Evolutionary conservation across 768 basidiomycete species (phyloP).

Genomic region (Boletus subcaerulescens): DNA sequence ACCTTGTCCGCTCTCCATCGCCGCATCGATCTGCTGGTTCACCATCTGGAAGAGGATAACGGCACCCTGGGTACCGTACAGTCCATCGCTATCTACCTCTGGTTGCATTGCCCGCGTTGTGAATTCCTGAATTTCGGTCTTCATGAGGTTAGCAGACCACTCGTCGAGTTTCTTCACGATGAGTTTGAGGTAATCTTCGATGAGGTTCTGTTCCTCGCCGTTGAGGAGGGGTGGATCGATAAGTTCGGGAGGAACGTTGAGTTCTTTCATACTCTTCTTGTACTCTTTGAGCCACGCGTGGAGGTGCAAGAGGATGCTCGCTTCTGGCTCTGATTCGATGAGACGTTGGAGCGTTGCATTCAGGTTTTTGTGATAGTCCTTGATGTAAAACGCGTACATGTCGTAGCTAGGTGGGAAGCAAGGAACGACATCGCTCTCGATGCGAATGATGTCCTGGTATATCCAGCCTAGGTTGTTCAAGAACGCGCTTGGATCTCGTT

Average conservation of each 20-base stretch:
- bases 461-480: slow-evolving; percentile 83
- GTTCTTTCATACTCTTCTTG: slow-evolving; percentile 91
- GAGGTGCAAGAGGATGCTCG: slow-evolving; percentile 80
- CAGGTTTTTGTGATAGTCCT: slow-evolving; percentile 86
- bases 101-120: slow-evolving; percentile 79
- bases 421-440: slow-evolving; percentile 84
- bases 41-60: slow-evolving; percentile 98
- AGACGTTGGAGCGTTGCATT: slow-evolving; percentile 71
- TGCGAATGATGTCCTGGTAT: slow-evolving; percentile 92
- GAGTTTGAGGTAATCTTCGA: slow-evolving; percentile 92
- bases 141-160: slow-evolving; percentile 94
- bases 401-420: slow-evolving; percentile 94
- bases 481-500: slow-evolving; percentile 67
- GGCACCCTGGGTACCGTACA: slow-evolving; percentile 89
- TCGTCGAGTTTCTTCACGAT: slow-evolving; percentile 96
- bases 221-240: slow-evolving; percentile 90
- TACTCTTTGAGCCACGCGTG: slow-evolving; percentile 97
- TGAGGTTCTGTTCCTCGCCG: slow-evolving; percentile 88
- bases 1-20: slow-evolving; percentile 94
- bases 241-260: slow-evolving; percentile 76
- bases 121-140: slow-evolving; percentile 84
- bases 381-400: slow-evolving; percentile 77
- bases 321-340: slow-evolving; percentile 74
- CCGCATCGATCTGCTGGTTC: slow-evolving; percentile 93
- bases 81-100: slow-evolving; percentile 83